A percentile compares a stretch with the other conserved stretches of the same genome.
Evolutionary conservation across 2,329 filamentous ascomycete species (phyloP).

Genomic region (Ceratocystis ficicola): DNA sequence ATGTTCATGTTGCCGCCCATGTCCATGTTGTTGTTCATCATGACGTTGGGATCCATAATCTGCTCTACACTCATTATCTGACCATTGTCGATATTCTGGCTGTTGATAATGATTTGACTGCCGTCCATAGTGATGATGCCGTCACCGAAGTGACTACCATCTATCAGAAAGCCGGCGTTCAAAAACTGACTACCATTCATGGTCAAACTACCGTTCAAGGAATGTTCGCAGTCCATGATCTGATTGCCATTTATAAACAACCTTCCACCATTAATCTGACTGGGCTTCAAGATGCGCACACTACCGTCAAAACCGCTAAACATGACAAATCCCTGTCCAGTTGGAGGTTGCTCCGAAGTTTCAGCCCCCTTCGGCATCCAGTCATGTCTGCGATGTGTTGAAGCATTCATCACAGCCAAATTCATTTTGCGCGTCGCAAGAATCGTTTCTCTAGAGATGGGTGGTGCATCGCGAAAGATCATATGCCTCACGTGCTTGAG

Average conservation of each 20-base stretch:
- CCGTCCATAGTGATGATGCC: background rate
- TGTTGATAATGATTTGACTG: background rate
- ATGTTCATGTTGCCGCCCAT: background rate
- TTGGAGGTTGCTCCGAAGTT: background rate
- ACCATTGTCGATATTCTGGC: background rate
- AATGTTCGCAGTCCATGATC: background rate
- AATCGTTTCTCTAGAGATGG: background rate
- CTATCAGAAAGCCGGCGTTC: background rate
- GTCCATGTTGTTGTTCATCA: conserved; percentile 2
- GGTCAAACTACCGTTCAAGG: background rate
- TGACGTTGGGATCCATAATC: background rate
- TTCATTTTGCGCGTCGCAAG: background rate
- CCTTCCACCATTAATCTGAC: background rate
- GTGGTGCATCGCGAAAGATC: conserved; percentile 29
- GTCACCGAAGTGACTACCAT: background rate
- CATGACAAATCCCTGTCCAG: background rate
- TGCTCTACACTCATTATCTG: background rate
- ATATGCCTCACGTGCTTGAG: conserved; percentile 45
- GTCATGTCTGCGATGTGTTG: background rate
- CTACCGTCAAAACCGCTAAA: conserved; percentile 2
- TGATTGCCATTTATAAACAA: background rate
- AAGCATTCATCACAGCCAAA: conserved; percentile 13
- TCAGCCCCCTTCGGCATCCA: conserved; percentile 2
- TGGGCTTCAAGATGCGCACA: background rate
- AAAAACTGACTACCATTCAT: background rate